Evolutionary conservation across 768 basidiomycete species (phyloP).

Genomic region (Mycena epipterygia): DNA sequence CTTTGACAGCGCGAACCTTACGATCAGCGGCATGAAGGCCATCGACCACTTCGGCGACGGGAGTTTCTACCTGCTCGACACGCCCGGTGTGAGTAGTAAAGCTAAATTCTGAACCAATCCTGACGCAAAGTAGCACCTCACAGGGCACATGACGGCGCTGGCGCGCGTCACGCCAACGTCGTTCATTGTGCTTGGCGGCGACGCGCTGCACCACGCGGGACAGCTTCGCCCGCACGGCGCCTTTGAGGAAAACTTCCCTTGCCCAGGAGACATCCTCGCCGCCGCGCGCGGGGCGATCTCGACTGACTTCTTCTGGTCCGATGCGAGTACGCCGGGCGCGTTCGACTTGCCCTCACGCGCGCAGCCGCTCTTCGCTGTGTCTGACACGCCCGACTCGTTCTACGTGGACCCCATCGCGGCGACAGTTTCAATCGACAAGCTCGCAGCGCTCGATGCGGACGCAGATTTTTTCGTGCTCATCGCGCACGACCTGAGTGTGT

Average conservation of each 20-base stretch:
- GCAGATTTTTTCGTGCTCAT: constrained; percentile 32
- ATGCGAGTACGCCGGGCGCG: constrained; percentile 1
- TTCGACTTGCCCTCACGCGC: constrained; percentile 29
- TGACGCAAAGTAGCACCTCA: constrained; percentile 21
- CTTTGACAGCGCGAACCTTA: constrained; percentile 9
- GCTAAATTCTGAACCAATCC: neutral
- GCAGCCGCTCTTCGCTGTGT: constrained; percentile 26
- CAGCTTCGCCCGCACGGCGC: constrained; percentile 26
- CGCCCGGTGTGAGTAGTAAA: constrained; percentile 28
- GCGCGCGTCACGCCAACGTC: constrained; percentile 34
- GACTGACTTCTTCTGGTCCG: constrained; percentile 30
- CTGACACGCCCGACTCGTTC: constrained; percentile 25
- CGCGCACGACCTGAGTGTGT: constrained; percentile 32
- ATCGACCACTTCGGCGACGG: constrained; percentile 30
- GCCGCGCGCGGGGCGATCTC: constrained; percentile 14
- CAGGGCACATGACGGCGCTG: constrained; percentile 32
- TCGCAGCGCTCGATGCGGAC: constrained; percentile 34
- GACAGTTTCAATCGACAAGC: constrained; percentile 11
- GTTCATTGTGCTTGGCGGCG: constrained; percentile 34
- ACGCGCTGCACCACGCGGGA: constrained; percentile 36
- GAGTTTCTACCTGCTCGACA: constrained; percentile 34
- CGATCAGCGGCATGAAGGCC: constrained; percentile 26
- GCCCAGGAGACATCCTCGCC: constrained; percentile 29
- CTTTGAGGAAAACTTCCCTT: constrained; percentile 27
- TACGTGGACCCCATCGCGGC: constrained; percentile 24